Conservation (phyloP, 140 eudicot genomes). For the Anethum foeniculum region DNA sequence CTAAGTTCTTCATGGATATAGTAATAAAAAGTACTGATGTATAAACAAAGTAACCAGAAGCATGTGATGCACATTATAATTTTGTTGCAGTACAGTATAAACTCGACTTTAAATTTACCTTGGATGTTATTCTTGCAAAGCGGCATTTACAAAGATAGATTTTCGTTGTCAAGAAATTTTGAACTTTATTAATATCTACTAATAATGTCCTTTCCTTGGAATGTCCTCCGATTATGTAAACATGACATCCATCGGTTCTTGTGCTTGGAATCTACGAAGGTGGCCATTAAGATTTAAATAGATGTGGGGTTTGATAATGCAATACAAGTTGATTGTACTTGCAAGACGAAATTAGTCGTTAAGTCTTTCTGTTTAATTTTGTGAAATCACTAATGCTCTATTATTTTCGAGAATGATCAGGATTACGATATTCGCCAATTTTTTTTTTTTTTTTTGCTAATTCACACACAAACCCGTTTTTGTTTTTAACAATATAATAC, state of each 20-base stretch:
- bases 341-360: neutral
- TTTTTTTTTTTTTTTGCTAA: no score
- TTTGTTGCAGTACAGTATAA: no score
- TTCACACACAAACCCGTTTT: no score
- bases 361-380: neutral
- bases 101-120: neutral
- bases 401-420: no score
- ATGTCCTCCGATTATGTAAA: neutral
- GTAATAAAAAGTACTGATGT: no score
- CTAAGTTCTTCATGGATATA: neutral
- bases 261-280: neutral
- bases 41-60: no score
- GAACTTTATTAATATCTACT: neutral
- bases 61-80: no score
- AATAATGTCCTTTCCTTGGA: neutral
- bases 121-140: neutral
- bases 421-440: no score
- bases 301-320: neutral
- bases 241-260: neutral
- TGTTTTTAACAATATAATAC: no score
- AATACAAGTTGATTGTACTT: neutral
- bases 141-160: neutral
- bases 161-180: neutral
- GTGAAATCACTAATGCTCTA: no score
- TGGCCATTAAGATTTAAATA: neutral